Conservation (phyloP, 192 early-diverging fungal genomes). For the Coemansia sp. region DNA sequence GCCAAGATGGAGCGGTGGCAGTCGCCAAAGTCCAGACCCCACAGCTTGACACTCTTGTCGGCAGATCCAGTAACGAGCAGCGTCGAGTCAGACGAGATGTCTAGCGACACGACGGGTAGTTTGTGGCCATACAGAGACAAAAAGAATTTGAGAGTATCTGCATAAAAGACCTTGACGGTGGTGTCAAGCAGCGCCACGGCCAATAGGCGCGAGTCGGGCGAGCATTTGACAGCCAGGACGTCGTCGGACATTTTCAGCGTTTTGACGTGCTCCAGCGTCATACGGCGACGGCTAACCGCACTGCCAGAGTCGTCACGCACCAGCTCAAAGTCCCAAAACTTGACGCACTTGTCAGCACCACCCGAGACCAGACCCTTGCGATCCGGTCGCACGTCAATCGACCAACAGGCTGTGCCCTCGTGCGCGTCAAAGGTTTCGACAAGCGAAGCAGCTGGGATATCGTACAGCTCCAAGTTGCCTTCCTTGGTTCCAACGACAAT, state of each 20-base stretch:
- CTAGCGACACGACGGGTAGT: conserved; percentile 96
- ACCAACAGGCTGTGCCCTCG: conserved; percentile 80
- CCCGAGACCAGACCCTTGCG: conserved; percentile 87
- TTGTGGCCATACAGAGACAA: conserved; percentile 97
- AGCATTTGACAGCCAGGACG: conserved; percentile 81
- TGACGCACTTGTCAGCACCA: conserved; percentile 91
- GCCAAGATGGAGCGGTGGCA: conserved; percentile 93
- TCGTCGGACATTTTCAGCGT: conserved; percentile 95
- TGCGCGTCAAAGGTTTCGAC: conserved; percentile 91
- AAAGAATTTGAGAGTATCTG: conserved; percentile 95
- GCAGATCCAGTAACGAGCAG: conserved; percentile 93
- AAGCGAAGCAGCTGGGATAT: conserved; percentile 79
- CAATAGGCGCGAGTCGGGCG: conserved; percentile 81
- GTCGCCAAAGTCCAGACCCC: conserved; percentile 99
- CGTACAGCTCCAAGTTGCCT: conserved; percentile 88
- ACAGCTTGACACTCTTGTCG: conserved; percentile 97
- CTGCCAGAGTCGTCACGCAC: conserved; percentile 52
- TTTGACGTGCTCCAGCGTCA: conserved; percentile 82
- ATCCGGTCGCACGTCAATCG: conserved; percentile 84
- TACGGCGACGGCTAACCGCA: conserved; percentile 52
- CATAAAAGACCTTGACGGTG: conserved; percentile 97
- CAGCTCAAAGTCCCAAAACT: conserved; percentile 96
- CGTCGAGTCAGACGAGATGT: conserved; percentile 92
- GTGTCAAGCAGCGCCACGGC: conserved; percentile 91
- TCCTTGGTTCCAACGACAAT: conserved; percentile 92